Base-by-base conservation (phyloP, 495 filamentous ascomycete genomes). In the Penicillium turbatum region DNA sequence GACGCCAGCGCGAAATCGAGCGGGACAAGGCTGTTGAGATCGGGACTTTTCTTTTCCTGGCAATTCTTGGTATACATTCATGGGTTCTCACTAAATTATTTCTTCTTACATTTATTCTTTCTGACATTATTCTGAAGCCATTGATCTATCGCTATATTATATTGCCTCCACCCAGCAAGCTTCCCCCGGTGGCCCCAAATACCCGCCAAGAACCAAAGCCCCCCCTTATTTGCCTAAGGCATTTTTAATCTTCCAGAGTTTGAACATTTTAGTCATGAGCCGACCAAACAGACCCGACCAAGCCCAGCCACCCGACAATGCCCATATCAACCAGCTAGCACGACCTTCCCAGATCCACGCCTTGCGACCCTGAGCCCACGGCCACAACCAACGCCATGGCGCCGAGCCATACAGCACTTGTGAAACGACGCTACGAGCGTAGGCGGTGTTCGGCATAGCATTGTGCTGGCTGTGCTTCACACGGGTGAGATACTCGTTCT, bases 391-490 rank as follows among this genome's bases (percentile, higher is more conserved):
- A 31, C 74, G 69, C 60, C 73, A 74, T 21, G 66, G 68, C 15
- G 69, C 68, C 41, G 72, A 67, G 13, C 72, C 72, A 54, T 73
- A 72, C 51, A 85, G 59, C 13, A 84, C 72, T 50, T 82, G 73
- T 8, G 53, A 55, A 2, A 86, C 84, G 6, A 85, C 81, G 26
- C 74, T 75, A 36, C 64, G 62, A 1, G 84, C 84, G 70, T 86
- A 87, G 17, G 53, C 58, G 5, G 72, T 65, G 43, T 72, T 68
- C 4, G 71, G 54, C 77, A 84, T 82, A 0, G 76, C 79, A 24
- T 72, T 72, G 26, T 78, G 65, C 62, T 86, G 83, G 50, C 78
- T 82, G 64, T 86, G 79, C 34, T 53, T 73, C 39, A 81, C 70
- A 16, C 83, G 70, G 40, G 69, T 65, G 48, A 66, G 56, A 63